These are phyloP conservation scores for Polytrichum formosum DNA, from an alignment of 225 moss, liverwort and hornwort species.

Conservation along the genomic window DNA sequence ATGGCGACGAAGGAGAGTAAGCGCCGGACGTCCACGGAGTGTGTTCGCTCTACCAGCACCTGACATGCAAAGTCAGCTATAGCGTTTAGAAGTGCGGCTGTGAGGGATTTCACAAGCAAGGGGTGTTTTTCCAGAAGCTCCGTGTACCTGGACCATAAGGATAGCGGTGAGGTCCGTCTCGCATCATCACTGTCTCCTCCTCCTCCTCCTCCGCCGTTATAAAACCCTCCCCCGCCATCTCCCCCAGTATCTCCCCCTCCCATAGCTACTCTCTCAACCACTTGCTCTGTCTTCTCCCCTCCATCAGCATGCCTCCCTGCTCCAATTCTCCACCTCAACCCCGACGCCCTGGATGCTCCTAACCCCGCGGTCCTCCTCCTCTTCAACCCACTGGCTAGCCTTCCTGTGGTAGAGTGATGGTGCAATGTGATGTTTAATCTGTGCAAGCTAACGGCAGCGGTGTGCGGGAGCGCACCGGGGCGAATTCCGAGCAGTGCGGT, in stretches of 20 bases:
- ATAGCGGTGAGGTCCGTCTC: slow-evolving; percentile 17
- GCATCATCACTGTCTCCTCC: slow-evolving; percentile 32
- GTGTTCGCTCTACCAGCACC: slow-evolving; percentile 43
- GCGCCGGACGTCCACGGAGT: slow-evolving; percentile 49
- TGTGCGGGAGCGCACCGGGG: no score
- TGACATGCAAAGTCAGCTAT: slow-evolving; percentile 59
- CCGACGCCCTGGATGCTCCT: no score
- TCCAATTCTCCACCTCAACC: no score
- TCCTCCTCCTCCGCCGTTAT: slow-evolving; percentile 24
- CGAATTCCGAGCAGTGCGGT: no score
- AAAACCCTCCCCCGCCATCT: slow-evolving; percentile 19
- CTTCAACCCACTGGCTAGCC: no score
- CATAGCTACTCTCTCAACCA: slow-evolving; percentile 9
- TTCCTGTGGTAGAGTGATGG: no score
- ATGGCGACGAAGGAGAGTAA: slow-evolving; percentile 71
- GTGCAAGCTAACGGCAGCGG: no score
- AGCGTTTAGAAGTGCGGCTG: slow-evolving; percentile 60
- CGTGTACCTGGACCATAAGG: slow-evolving; percentile 59
- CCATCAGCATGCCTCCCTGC: neutral
- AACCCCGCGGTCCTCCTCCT: no score
- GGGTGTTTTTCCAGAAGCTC: slow-evolving; percentile 65
- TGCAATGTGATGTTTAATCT: no score
- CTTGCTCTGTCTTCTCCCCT: neutral
- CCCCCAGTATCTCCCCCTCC: slow-evolving; percentile 40
- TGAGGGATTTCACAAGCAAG: slow-evolving; percentile 53